Percentiles rank a stretch among this genome's conserved stretches.
Conservation (phyloP, 1,284 basidiomycete species). For the Sanghuangporus baumii region DNA sequence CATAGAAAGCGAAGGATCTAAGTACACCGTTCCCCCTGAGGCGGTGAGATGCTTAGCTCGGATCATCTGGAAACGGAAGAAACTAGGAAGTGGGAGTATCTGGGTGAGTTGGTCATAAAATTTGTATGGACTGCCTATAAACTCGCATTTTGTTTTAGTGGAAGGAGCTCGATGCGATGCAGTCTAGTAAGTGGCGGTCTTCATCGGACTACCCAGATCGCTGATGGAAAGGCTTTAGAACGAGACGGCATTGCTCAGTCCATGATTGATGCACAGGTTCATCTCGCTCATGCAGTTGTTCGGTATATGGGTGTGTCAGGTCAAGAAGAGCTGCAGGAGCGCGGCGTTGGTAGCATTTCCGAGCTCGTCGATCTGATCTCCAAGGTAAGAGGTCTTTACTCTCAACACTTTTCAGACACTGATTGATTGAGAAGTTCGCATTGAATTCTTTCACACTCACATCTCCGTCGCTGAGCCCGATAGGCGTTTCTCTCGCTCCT, state of each 20-base stretch:
- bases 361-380: constrained; percentile 70
- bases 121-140: neutral
- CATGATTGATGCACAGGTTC: constrained; percentile 51
- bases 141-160: constrained; percentile 37
- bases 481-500: constrained; percentile 81
- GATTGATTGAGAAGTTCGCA: constrained; percentile 53
- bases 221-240: constrained; percentile 30
- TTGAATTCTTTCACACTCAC: constrained; percentile 88
- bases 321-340: constrained; percentile 51
- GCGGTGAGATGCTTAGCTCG: constrained; percentile 73
- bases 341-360: constrained; percentile 48
- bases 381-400: constrained; percentile 36
- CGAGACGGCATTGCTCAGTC: constrained; percentile 43
- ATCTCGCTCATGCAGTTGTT: constrained; percentile 65
- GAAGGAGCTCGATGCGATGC: constrained; percentile 60
- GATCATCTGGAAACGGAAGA: constrained; percentile 62
- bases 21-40: constrained; percentile 56
- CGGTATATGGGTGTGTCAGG: constrained; percentile 57
- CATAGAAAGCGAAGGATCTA: constrained; percentile 25
- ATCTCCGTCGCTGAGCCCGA: constrained; percentile 64
- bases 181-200: constrained; percentile 56
- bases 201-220: neutral
- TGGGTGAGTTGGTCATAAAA: constrained; percentile 46
- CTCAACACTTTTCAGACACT: neutral
- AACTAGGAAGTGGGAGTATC: constrained; percentile 43